phyloP scores from a whole-genome alignment of 129 eudicot species.

The Calendula officinalis region DNA sequence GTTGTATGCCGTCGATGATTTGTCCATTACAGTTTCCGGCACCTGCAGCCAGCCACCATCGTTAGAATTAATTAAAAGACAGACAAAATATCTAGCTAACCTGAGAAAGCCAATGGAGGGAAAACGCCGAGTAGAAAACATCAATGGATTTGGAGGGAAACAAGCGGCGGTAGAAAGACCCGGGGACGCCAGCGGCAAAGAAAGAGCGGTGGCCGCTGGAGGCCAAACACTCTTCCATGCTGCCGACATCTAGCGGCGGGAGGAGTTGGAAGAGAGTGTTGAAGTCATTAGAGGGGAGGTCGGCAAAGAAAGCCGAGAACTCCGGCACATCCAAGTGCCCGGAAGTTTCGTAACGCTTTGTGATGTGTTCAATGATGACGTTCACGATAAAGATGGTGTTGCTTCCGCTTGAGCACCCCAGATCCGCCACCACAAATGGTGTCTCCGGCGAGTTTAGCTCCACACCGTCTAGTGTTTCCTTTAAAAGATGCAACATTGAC shows the following conservation, averaged over 20 bases:
- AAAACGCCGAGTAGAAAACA: conserved; percentile 84
- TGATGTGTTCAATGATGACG: conserved; percentile 73
- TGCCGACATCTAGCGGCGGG: conserved; percentile 58
- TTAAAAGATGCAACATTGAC: conserved; percentile 79
- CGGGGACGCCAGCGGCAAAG: conserved; percentile 91
- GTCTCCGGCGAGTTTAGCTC: conserved; percentile 40
- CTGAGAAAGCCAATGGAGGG: conserved; percentile 96
- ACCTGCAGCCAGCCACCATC: conserved; percentile 36
- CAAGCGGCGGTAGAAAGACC: conserved; percentile 74
- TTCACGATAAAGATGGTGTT: conserved; percentile 78
- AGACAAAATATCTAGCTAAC: conserved; percentile 12
- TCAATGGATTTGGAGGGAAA: conserved; percentile 68
- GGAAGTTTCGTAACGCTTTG: conserved; percentile 54
- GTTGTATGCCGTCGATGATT: conserved; percentile 67
- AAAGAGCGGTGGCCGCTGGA: conserved; percentile 63
- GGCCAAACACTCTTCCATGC: conserved; percentile 93
- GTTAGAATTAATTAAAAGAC: not conserved
- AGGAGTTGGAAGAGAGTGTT: conserved; percentile 91
- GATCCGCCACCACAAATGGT: conserved; percentile 80
- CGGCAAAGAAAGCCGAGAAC: conserved; percentile 86
- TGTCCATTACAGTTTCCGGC: conserved; percentile 72
- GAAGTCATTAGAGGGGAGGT: conserved; percentile 93
- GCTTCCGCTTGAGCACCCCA: conserved; percentile 88
- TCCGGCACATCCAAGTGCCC: conserved; percentile 55
- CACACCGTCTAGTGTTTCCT: conserved; percentile 74